Evolutionary conservation across 192 early-diverging fungal genomes (phyloP).

Genomic region (Coemansia sp.): DNA sequence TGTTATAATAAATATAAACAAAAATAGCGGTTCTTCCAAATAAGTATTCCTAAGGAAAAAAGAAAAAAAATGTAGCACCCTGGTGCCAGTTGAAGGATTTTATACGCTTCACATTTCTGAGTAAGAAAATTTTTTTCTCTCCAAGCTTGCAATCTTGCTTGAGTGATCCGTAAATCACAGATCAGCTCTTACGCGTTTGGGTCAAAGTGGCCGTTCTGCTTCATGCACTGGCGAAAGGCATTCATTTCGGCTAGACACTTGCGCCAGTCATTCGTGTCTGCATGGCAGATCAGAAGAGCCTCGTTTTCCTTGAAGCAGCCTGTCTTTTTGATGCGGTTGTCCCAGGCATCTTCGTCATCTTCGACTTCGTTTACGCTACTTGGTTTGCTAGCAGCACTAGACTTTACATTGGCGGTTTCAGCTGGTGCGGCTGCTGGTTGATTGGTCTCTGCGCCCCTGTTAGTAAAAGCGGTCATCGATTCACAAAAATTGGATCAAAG

Average conservation of each 20-base stretch:
- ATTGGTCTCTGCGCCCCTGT: too few relatives aligned
- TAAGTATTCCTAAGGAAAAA: slow-evolving; percentile 48
- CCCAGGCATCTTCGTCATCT: slow-evolving; percentile 80
- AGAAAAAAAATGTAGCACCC: slow-evolving; percentile 1
- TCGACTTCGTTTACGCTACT: slow-evolving; percentile 11
- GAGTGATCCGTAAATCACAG: not conserved
- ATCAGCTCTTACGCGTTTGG: not conserved
- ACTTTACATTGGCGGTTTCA: not conserved
- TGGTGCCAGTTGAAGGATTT: not conserved
- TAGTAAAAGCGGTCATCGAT: too few relatives aligned
- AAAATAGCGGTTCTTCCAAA: slow-evolving; percentile 52
- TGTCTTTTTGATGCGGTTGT: slow-evolving; percentile 68
- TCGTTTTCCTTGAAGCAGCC: slow-evolving; percentile 85
- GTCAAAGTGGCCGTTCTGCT: slow-evolving; percentile 10
- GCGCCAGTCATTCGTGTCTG: slow-evolving; percentile 86
- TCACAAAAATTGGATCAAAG: too few relatives aligned
- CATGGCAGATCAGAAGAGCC: slow-evolving; percentile 76
- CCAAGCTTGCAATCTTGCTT: not conserved
- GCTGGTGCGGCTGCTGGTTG: not conserved
- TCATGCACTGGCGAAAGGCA: slow-evolving; percentile 78
- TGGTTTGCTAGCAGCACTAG: too few relatives aligned
- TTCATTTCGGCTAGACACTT: slow-evolving; percentile 72
- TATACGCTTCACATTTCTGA: not conserved
- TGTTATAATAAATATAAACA: slow-evolving; percentile 20
- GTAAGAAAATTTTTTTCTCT: slow-evolving; percentile 3